These are phyloP conservation scores for Eudorina sp. DNA, from an alignment of 139 green algal species.

Conservation along the genomic window DNA sequence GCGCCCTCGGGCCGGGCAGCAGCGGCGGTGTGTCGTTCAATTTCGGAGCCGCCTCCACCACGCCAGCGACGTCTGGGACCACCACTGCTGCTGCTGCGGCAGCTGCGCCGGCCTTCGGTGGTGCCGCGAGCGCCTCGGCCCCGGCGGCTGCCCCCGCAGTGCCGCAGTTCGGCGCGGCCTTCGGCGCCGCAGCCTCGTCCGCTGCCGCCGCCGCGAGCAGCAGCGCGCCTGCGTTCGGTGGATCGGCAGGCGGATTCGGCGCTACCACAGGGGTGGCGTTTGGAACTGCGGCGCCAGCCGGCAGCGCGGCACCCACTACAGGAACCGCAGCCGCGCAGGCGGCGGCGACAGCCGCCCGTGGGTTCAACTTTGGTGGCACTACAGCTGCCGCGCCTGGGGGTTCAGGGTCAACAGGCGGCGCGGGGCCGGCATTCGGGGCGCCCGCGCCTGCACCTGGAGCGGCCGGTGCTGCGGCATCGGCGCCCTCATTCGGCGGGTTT, in stretches of 20 bases:
- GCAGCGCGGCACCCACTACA: neutral
- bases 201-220: neutral
- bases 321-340: neutral
- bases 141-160: neutral
- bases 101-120: neutral
- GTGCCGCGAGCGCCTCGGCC: neutral
- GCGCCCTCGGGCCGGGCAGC: neutral
- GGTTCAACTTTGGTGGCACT: slow-evolving; percentile 6
- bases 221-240: neutral
- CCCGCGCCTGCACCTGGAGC: neutral
- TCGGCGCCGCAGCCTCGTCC: neutral
- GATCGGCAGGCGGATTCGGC: neutral
- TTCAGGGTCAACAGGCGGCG: neutral
- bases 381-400: neutral
- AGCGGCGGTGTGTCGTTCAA: neutral
- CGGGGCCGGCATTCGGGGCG: neutral
- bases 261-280: neutral
- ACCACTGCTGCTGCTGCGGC: neutral
- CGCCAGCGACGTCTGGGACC: neutral
- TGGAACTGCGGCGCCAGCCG: neutral
- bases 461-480: neutral
- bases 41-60: neutral
- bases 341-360: neutral
- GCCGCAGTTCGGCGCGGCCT: neutral
- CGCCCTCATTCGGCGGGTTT: neutral